Conservation (phyloP, 1,139 yeast species). For the Spathaspora jeffriesii region DNA sequence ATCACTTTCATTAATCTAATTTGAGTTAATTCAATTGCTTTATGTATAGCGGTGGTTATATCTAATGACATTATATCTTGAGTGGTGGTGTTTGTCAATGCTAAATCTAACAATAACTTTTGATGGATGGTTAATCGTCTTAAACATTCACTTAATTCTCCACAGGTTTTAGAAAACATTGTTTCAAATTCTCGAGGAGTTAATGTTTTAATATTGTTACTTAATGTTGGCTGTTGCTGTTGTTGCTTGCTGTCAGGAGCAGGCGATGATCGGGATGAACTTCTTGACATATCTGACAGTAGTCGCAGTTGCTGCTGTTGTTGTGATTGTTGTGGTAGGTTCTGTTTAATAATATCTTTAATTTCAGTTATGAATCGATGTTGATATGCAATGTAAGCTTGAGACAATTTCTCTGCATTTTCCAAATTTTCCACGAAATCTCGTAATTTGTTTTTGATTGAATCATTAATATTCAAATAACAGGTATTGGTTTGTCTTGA, state of each 20-base stretch:
- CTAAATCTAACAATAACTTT: conserved; percentile 71
- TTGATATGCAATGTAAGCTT: conserved; percentile 68
- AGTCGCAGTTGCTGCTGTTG: conserved; percentile 57
- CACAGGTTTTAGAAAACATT: conserved; percentile 64
- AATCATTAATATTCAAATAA: conserved; percentile 35
- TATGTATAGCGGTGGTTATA: conserved; percentile 59
- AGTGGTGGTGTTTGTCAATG: conserved; percentile 49
- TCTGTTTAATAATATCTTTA: conserved; percentile 66
- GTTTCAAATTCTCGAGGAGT: conserved; percentile 73
- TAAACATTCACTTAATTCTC: conserved; percentile 69
- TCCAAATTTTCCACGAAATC: conserved; percentile 55
- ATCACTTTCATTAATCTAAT: conserved; percentile 76
- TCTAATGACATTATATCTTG: conserved; percentile 60
- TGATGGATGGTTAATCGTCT: conserved; percentile 78
- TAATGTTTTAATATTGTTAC: conserved; percentile 60
- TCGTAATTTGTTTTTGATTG: conserved; percentile 39
- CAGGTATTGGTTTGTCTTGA: conserved; percentile 19
- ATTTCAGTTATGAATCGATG: conserved; percentile 69
- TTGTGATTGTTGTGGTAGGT: conserved; percentile 53
- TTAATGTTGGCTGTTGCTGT: conserved; percentile 23
- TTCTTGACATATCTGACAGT: conserved; percentile 21
- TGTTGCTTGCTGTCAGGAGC: conserved; percentile 20
- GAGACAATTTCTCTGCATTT: conserved; percentile 62
- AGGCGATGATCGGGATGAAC: conserved; percentile 33
- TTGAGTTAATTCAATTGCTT: conserved; percentile 74